Evolutionary conservation across 1,284 basidiomycete species (phyloP), one percentile per base, ranked within the genome.

Genomic region (Papiliotrema terrestris): DNA sequence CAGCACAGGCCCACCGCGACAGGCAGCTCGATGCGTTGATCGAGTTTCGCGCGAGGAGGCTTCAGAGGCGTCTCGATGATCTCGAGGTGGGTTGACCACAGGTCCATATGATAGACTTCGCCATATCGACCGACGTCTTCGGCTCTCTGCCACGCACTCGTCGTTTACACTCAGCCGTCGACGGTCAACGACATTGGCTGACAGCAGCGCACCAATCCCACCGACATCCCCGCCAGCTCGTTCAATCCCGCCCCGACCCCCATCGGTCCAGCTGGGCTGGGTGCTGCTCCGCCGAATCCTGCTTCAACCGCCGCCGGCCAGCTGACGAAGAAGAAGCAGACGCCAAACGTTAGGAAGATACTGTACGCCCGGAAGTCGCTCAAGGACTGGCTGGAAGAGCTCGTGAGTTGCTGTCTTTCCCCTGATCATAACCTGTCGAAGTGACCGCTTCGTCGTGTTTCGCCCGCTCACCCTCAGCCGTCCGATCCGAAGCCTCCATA

Each of bases 161-260:
- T 25, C 25, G 45, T 22, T 9, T 37, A 19, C 47, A 8, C 37
- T 20, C 22, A 19, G 8, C 9, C 29, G 8, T 37, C 17, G 47
- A 17, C 11, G 45, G 47, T 36, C 17, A 22, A 14, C n/a, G 8
- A 23, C 11, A 15, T 29, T 36, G 26, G 35, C 20, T n/a, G n/a
- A n/a, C n/a, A n/a, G n/a, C n/a, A n/a, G n/a, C n/a, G n/a, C n/a
- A 76, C 74, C 0, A 76, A 76, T 52, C 72, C 73, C 0, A 73
- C 72, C 25, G 74, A 76, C 52, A 72, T 73, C 43, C 74, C 74
- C 0, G 55, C 68, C 6, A 47, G 62, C 0, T 72, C 70, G 1
- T 76, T 76, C 61, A 51, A 62, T 20, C 71, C 70, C 1, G 45
- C 58, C 1, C 8, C 54, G 29, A 3, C 29, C 8, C 11, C 54